phyloP scores from a whole-genome alignment of 202 grass and related monocot genomes.

The Dendrocalamus latiflorus region DNA sequence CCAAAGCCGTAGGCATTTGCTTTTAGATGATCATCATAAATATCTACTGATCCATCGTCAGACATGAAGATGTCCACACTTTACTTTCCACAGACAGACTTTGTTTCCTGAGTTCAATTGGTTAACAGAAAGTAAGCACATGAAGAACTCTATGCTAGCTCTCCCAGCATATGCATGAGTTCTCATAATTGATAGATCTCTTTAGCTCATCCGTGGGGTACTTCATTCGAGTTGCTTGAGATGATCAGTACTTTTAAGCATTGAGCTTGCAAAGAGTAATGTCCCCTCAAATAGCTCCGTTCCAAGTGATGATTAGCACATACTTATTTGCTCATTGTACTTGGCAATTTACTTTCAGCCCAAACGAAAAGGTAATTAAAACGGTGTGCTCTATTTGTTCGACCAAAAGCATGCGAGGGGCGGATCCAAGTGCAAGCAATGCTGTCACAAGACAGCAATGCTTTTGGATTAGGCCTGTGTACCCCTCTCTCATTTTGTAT shows the following conservation, averaged over 20 bases:
- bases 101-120: neutral
- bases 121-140: neutral
- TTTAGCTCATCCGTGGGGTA: neutral
- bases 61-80: neutral
- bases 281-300: constrained; percentile 8
- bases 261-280: neutral
- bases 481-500: too few species aligned
- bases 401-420: neutral
- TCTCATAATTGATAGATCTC: constrained; percentile 9
- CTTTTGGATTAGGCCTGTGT: too few species aligned
- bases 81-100: neutral
- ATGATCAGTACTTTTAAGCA: neutral
- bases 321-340: neutral
- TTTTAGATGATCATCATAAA: constrained; percentile 9
- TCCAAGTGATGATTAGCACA: constrained; percentile 10
- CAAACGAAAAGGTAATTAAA: neutral
- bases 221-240: neutral
- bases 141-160: neutral
- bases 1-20: constrained; percentile 18
- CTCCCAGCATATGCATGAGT: neutral
- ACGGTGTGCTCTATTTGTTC: neutral
- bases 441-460: too few species aligned
- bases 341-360: neutral
- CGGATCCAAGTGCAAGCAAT: too few species aligned
- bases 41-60: neutral